Percentiles rank a stretch among this genome's conserved stretches.
These are phyloP conservation scores for Verruconis gallopava DNA, from an alignment of 2,329 filamentous ascomycete species.

Conservation along the genomic window DNA sequence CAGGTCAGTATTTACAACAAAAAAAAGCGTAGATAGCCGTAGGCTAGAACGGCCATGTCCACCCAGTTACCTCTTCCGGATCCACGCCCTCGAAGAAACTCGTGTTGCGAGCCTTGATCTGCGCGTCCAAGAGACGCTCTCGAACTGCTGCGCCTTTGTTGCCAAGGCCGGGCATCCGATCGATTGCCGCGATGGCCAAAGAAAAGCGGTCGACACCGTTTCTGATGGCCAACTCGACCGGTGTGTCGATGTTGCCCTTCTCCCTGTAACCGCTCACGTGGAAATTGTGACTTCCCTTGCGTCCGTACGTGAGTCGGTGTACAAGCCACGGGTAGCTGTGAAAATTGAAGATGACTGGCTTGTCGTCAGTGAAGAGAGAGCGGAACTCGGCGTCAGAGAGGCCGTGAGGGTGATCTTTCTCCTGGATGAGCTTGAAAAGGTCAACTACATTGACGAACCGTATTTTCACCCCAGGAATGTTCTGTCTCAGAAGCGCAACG, in stretches of 20 bases:
- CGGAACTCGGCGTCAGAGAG: constrained; percentile 53
- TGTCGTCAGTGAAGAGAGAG: constrained; percentile 58
- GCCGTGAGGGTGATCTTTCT: constrained; percentile 59
- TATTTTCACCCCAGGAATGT: constrained; percentile 60
- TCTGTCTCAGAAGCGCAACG: constrained; percentile 56
- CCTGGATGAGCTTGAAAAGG: constrained; percentile 64
- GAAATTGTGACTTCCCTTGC: constrained; percentile 53
- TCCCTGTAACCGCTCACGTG: constrained; percentile 70
- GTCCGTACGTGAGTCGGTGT: constrained; percentile 63
- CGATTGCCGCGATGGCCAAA: constrained; percentile 63
- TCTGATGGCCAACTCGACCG: constrained; percentile 63
- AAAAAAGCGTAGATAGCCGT: no score
- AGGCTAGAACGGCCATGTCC: constrained; percentile 47
- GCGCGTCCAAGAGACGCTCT: constrained; percentile 50
- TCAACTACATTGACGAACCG: constrained; percentile 72
- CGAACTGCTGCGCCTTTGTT: constrained; percentile 51
- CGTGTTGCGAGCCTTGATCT: constrained; percentile 49
- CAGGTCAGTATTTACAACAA: no score
- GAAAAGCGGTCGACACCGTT: constrained; percentile 69
- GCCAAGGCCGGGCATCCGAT: constrained; percentile 47
- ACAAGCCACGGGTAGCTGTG: constrained; percentile 72
- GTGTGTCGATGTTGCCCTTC: constrained; percentile 76
- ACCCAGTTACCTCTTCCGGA: constrained; percentile 50
- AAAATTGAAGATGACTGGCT: constrained; percentile 71
- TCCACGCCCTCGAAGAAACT: constrained; percentile 59